Percentiles rank a stretch among this genome's conserved stretches.
These are phyloP conservation scores for Calophaca sinica DNA, from an alignment of 306 rosid genomes.

Conservation along the genomic window DNA sequence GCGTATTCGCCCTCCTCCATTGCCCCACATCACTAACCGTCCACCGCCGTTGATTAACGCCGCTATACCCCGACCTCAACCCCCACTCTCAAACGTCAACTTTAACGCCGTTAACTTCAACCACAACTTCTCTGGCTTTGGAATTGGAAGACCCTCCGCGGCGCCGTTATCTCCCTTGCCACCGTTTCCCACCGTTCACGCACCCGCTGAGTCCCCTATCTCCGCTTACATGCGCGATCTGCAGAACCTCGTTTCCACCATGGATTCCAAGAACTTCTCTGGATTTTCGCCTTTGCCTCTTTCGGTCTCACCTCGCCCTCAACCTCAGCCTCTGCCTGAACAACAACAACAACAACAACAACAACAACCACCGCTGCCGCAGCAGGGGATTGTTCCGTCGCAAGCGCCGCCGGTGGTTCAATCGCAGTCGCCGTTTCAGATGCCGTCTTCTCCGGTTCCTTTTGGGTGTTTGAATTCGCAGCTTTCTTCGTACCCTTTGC, in stretches of 20 bases:
- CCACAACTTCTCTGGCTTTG: conserved; percentile 52
- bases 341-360: conserved; percentile 32
- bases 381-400: conserved; percentile 43
- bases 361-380: background rate
- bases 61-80: conserved; percentile 45
- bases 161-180: conserved; percentile 90
- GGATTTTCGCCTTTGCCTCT: conserved; percentile 82
- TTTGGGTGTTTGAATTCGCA: conserved; percentile 93
- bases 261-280: conserved; percentile 66
- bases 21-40: conserved; percentile 71
- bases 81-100: conserved; percentile 35
- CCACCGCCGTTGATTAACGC: conserved; percentile 61
- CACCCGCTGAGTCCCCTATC: conserved; percentile 90
- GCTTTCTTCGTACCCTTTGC: conserved; percentile 65
- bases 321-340: conserved; percentile 19
- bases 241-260: conserved; percentile 54
- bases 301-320: background rate
- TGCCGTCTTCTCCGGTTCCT: conserved; percentile 74
- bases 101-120: conserved; percentile 26
- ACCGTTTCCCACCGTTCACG: conserved; percentile 87
- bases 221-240: conserved; percentile 87
- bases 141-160: conserved; percentile 58
- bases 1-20: conserved; percentile 95
- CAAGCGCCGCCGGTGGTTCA: conserved; percentile 26
- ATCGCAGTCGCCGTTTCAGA: conserved; percentile 52